Conservation (phyloP, 345 rosid species). For the Bruguiera gymnorhiza region DNA sequence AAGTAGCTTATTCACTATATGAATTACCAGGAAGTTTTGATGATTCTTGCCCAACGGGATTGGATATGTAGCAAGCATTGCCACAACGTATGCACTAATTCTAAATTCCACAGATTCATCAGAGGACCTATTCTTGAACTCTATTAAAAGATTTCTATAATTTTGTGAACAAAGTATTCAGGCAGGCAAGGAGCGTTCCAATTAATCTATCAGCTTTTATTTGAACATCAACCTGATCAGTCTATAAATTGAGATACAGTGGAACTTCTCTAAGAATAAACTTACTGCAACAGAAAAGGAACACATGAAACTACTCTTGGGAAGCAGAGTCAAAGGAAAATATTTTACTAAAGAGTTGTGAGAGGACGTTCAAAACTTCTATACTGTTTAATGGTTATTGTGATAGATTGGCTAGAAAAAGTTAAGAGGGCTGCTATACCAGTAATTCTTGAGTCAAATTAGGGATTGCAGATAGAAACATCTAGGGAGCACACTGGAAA, state of each 20-base stretch:
- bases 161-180: conserved; percentile 43
- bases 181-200: conserved; percentile 69
- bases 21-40: conserved; percentile 60
- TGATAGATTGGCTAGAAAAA: conserved; percentile 9
- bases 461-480: conserved; percentile 69
- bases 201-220: conserved; percentile 75
- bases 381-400: conserved; percentile 4
- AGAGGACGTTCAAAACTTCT: conserved; percentile 1
- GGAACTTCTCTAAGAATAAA: not conserved
- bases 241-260: conserved; percentile 37
- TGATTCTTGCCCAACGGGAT: conserved; percentile 55
- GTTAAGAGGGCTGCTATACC: conserved; percentile 36
- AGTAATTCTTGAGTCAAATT: conserved; percentile 67
- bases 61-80: conserved; percentile 59
- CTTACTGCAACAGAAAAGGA: not conserved
- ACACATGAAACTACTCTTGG: too few relatives aligned
- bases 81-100: conserved; percentile 64
- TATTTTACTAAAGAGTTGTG: too few relatives aligned
- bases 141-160: conserved; percentile 57
- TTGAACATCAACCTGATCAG: conserved; percentile 88
- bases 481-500: conserved; percentile 70
- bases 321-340: too few relatives aligned
- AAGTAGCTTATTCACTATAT: conserved; percentile 12
- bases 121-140: conserved; percentile 80
- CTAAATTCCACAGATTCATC: conserved; percentile 92